These are phyloP conservation scores for Prunus mume DNA, from an alignment of 306 rosid genomes.

Conservation along the genomic window DNA sequence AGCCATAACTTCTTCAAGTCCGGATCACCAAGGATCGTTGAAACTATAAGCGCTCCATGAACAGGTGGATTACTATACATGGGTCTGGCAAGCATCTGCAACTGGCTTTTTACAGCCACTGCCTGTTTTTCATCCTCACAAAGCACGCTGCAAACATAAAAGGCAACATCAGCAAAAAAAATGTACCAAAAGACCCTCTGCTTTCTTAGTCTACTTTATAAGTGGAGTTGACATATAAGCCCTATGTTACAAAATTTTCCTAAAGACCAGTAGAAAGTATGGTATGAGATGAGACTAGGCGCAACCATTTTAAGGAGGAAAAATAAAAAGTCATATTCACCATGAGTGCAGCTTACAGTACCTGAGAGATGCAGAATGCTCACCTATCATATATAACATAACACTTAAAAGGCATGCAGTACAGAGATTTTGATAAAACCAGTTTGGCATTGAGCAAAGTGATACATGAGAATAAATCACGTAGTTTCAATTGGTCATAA, in stretches of 20 bases:
- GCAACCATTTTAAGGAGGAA: background rate
- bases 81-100: conserved; percentile 91
- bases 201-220: background rate
- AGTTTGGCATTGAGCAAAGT: background rate
- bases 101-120: conserved; percentile 85
- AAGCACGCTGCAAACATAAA: conserved; percentile 56
- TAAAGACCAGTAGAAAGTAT: background rate
- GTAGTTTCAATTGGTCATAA: background rate
- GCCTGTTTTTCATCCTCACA: conserved; percentile 95
- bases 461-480: background rate
- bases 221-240: background rate
- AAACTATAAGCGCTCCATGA: conserved; percentile 83
- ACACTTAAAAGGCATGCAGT: background rate
- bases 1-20: conserved; percentile 80
- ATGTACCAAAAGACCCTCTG: background rate
- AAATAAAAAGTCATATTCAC: background rate
- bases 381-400: background rate
- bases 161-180: background rate
- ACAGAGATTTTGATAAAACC: background rate
- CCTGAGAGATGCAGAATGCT: background rate
- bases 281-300: background rate
- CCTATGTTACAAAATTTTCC: background rate
- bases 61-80: conserved; percentile 97
- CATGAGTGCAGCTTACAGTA: background rate
- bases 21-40: conserved; percentile 80